Evolutionary conservation across 805 yeast genomes (phyloP), one percentile per base, ranked within the genome.

Genomic region (Zygosaccharomyces lentus): DNA sequence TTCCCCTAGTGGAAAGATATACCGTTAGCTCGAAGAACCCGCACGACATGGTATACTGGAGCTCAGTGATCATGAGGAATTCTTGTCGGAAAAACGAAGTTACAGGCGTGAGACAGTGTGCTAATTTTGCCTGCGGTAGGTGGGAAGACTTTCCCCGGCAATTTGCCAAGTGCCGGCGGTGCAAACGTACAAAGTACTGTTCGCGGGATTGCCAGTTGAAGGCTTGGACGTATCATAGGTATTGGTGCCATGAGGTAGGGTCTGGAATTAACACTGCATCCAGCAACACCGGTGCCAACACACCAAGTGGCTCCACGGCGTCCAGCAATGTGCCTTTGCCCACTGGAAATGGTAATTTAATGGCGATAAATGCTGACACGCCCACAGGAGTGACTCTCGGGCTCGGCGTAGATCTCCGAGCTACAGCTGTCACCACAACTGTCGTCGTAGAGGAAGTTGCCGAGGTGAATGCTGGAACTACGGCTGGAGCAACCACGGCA

Each of bases 51-150:
- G 83, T 85, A 55, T 89, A 90, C 66, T 91, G 99, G 99, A 87
- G 97, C 2, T 93, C 96, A 3, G 96, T 91, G n/a, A 88, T 90
- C 32, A 93, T 93, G 90, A 75, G 98, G 45, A 93, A 93, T 65
- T 89, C 96, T 1, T 91, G 96, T 62, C 77, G 97, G 47, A 82
- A 90, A 58, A 93, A 91, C 63, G 97, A 90, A 60, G 65, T 75
- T 35, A 76, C 84, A 13, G 96, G 97, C 1, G 84, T 91, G 25
- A 76, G 98, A 43, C 98, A 93, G 67, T 91, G 99, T 66, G 96
- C 97, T 1, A 84, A 83, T 62, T 85, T 89, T 55, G 84, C 81
- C 23, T 91, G 99, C 68, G 97, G 97, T 9, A 82, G 77, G 61
- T 91, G 98, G 98, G 99, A 91, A 66, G 78, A 77, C 38, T 81